phyloP scores from a whole-genome alignment of 192 early-diverging fungal species.

The Linnemannia elongata region DNA sequence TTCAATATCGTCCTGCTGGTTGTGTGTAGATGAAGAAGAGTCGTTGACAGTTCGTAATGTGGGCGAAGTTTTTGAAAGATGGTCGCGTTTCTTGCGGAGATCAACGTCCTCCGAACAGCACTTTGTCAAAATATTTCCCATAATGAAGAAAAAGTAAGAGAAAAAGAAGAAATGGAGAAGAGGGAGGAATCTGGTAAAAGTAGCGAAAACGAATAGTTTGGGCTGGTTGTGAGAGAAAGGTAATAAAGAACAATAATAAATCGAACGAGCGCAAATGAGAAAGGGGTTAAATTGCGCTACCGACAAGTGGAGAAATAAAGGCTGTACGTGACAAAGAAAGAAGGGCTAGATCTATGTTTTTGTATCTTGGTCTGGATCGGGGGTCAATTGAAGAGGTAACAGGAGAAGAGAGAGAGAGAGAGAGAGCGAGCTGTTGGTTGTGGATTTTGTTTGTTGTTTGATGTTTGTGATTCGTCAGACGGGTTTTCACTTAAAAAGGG shows the following conservation, averaged over 20 bases:
- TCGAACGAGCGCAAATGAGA: too few relatives aligned
- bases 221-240: neutral
- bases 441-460: constrained; percentile 6
- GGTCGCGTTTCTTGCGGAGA: constrained; percentile 3
- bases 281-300: too few relatives aligned
- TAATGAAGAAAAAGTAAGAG: constrained; percentile 3
- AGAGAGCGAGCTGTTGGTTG: neutral
- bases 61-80: neutral
- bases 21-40: neutral
- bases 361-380: neutral
- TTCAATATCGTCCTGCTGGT: neutral
- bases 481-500: neutral
- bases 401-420: neutral
- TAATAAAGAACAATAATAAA: too few relatives aligned
- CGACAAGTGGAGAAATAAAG: neutral
- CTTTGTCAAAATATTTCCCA: constrained; percentile 41
- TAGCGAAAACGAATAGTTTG: neutral
- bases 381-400: neutral
- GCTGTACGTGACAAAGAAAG: neutral
- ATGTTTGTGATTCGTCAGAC: neutral
- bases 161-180: neutral
- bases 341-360: neutral
- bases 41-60: neutral
- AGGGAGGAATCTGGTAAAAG: neutral
- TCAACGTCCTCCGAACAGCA: constrained; percentile 17